These are phyloP conservation scores for Lipomyces japonicus DNA, from an alignment of 805 yeast species.

Conservation along the genomic window DNA sequence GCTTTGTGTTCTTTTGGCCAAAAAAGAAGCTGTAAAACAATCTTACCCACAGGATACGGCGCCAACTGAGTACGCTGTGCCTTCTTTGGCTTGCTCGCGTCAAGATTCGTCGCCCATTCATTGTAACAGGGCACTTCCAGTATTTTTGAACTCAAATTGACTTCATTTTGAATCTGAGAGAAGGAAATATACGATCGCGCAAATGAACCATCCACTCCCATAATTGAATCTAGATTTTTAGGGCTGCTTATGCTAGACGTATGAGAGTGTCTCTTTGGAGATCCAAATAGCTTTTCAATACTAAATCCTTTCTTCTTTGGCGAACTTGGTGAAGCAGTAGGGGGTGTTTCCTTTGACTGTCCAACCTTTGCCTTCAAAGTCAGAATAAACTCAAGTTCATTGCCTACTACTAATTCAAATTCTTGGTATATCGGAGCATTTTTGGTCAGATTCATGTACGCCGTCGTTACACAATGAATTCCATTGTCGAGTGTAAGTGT, in stretches of 20 bases:
- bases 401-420: slow-evolving; percentile 64
- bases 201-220: slow-evolving; percentile 87
- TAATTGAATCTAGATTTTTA: slow-evolving; percentile 49
- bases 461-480: slow-evolving; percentile 69
- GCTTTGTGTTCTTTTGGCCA: slow-evolving; percentile 57
- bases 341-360: slow-evolving; percentile 40
- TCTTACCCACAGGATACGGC: slow-evolving; percentile 62
- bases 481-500: slow-evolving; percentile 68
- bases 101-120: slow-evolving; percentile 63
- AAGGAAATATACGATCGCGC: slow-evolving; percentile 71
- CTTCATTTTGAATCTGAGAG: slow-evolving; percentile 51
- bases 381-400: slow-evolving; percentile 53
- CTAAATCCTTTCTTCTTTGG: slow-evolving; percentile 20
- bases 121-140: slow-evolving; percentile 64
- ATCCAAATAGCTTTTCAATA: slow-evolving; percentile 14
- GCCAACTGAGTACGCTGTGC: slow-evolving; percentile 37
- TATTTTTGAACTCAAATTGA: slow-evolving; percentile 51
- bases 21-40: slow-evolving; percentile 65
- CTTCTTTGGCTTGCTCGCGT: slow-evolving; percentile 7
- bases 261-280: slow-evolving; percentile 32
- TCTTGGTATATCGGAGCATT: slow-evolving; percentile 55
- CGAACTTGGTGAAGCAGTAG: slow-evolving; percentile 10
- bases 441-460: slow-evolving; percentile 41
- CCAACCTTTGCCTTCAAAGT: slow-evolving; percentile 59
- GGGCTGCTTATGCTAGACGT: slow-evolving; percentile 42